Evolutionary conservation across 306 rosid species (phyloP).

Genomic region (Fragaria ananassa): DNA sequence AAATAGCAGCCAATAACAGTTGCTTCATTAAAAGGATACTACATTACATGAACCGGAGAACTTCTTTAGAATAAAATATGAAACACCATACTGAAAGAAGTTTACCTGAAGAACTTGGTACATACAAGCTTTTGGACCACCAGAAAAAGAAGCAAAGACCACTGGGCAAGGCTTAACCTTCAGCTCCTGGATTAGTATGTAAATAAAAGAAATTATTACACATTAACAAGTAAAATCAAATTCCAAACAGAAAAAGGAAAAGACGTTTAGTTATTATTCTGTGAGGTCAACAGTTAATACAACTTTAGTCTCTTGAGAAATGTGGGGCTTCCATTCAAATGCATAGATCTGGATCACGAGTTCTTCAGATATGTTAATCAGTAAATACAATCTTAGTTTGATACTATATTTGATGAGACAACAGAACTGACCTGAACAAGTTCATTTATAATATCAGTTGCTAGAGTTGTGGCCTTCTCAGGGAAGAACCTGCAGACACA

Average conservation of each 20-base stretch:
- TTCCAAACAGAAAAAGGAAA: constrained; percentile 2
- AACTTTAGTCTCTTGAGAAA: not conserved
- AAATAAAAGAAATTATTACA: constrained; percentile 14
- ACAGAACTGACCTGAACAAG: constrained; percentile 64
- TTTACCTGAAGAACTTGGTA: constrained; percentile 79
- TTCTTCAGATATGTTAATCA: constrained; percentile 5
- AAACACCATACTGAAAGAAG: constrained; percentile 8
- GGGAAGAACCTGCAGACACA: constrained; percentile 76
- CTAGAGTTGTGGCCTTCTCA: constrained; percentile 67
- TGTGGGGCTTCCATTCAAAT: not conserved
- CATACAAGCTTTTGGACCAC: constrained; percentile 92
- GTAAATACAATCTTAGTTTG: not conserved
- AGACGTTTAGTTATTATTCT: not conserved
- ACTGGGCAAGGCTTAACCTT: constrained; percentile 73
- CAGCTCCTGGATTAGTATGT: constrained; percentile 51
- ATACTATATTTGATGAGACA: not conserved
- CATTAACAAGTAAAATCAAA: constrained; percentile 16
- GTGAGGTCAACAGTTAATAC: constrained; percentile 13
- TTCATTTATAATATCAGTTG: constrained; percentile 64
- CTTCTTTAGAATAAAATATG: not conserved
- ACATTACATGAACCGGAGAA: not conserved
- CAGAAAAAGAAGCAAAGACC: constrained; percentile 85
- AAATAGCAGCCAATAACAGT: constrained; percentile 6
- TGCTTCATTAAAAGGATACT: not conserved
- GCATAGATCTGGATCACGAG: constrained; percentile 1